Evolutionary conservation across 2,329 filamentous ascomycete genomes (phyloP).

Genomic region (Parastagonospora avenae): DNA sequence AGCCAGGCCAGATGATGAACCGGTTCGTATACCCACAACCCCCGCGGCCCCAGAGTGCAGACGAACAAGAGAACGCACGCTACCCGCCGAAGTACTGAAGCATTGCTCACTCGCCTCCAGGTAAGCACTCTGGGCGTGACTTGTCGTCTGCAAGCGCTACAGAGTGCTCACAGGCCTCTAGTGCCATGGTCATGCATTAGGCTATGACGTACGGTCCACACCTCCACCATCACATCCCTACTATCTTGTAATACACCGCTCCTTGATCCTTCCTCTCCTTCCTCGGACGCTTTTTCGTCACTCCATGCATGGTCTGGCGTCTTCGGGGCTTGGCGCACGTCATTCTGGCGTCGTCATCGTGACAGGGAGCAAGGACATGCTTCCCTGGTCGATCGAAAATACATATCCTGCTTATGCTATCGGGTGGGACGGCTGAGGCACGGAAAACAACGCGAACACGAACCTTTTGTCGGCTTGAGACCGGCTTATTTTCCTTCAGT

Average conservation of each 20-base stretch:
- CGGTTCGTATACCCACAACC: slow-evolving; percentile 41
- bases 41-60: slow-evolving; percentile 24
- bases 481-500: slow-evolving; percentile 21
- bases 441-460: slow-evolving; percentile 21
- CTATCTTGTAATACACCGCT: slow-evolving; percentile 36
- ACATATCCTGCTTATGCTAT: slow-evolving; percentile 19
- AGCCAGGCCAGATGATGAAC: slow-evolving; percentile 45
- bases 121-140: slow-evolving; percentile 30
- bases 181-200: slow-evolving; percentile 14
- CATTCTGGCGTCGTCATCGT: slow-evolving; percentile 20
- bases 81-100: slow-evolving; percentile 31
- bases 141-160: slow-evolving; percentile 13
- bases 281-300: slow-evolving; percentile 23
- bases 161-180: slow-evolving; percentile 5
- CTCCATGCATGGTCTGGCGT: slow-evolving; percentile 35
- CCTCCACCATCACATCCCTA: slow-evolving; percentile 19
- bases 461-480: slow-evolving; percentile 17
- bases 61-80: slow-evolving; percentile 34
- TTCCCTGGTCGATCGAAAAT: slow-evolving; percentile 12
- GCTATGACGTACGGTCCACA: slow-evolving; percentile 8
- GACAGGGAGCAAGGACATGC: slow-evolving; percentile 16
- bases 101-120: slow-evolving; percentile 37
- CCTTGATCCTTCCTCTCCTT: slow-evolving; percentile 27
- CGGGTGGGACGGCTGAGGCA: slow-evolving; percentile 10
- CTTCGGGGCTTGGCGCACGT: slow-evolving; percentile 34